Evolutionary conservation across 306 rosid species (phyloP), one percentile per base, ranked within the genome.

Genomic region (Pueraria montana): DNA sequence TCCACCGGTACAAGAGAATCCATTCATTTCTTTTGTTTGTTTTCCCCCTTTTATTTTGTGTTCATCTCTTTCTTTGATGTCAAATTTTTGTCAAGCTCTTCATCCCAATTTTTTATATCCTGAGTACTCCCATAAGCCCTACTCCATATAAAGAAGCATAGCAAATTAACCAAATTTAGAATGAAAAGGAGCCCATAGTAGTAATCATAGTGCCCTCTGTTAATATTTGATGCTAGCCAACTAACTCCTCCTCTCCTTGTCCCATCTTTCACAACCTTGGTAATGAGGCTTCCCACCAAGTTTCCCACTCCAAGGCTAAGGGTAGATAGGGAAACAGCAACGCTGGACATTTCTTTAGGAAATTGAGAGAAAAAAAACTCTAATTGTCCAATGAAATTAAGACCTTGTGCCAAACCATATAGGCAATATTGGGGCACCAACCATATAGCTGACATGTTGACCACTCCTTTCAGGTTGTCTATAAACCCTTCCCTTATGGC

Each of bases 301-400:
- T 82, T 90, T 50, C 97, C 97, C 5, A 81, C 18, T 17, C 89
- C 92, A 73, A 89, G 45, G 21, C 98, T 90, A 42, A 93, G 62
- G 4, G 86, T 0, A 3, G 80, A 79, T 42, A 95, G 86, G 7
- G 93, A 55, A 84, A 93, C 55, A n/a, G 91, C 95, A 61, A 95
- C 86, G 78, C 98, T 93, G 0, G 94, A 79, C 97, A 93, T 89
- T 71, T 80, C 88, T 43, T 84, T 90, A 10, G 98, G 98, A 64
- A 93, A 81, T 71, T 92, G 90, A 26, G 95, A 87, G 82, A 92
- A 95, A 82, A 66, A 95, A 50, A 93, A 95, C 80, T 95, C 96
- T 11, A 89, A 77, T 69, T 92, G 95, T 59, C 92, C 98, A 32
- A 93, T 92, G 0, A 75, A 65, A 63, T 91, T 89, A 6, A 93